A percentile compares a stretch with the other conserved stretches of the same genome.
phyloP scores from a whole-genome alignment of 2,329 filamentous ascomycete species.

The Falciphora oryzae region DNA sequence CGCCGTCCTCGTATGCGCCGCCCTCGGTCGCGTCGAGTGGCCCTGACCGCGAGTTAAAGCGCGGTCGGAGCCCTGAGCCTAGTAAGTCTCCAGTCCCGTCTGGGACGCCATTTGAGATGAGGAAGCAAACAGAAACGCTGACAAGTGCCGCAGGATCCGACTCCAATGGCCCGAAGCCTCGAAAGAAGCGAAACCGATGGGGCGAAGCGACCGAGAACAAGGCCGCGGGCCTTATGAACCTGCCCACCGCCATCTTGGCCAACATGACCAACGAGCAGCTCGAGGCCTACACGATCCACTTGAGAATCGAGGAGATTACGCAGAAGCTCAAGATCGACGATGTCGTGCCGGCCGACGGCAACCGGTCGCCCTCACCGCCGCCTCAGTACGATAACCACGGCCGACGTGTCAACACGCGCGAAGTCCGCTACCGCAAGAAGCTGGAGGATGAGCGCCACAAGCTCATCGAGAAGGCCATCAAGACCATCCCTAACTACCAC shows the following conservation, averaged over 20 bases:
- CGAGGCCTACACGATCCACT: slow-evolving; percentile 91
- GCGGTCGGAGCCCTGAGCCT: slow-evolving; percentile 86
- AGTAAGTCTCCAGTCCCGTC: slow-evolving; percentile 45
- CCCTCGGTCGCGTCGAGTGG: slow-evolving; percentile 18
- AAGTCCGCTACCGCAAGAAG: slow-evolving; percentile 96
- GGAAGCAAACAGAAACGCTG: slow-evolving; percentile 9
- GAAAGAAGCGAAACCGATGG: slow-evolving; percentile 99
- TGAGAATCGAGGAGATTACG: slow-evolving; percentile 98
- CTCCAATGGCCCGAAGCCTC: slow-evolving; percentile 72
- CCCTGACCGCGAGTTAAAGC: slow-evolving; percentile 58
- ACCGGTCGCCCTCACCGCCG: slow-evolving; percentile 92
- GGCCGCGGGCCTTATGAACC: slow-evolving; percentile 93
- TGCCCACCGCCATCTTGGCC: slow-evolving; percentile 91
- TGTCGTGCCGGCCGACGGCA: slow-evolving; percentile 93
- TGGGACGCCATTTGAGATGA: slow-evolving; percentile 56
- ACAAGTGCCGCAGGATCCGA: slow-evolving; percentile 36
- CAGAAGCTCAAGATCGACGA: slow-evolving; percentile 99
- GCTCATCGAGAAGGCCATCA: slow-evolving; percentile 98
- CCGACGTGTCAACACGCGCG: slow-evolving; percentile 97
- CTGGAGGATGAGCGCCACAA: slow-evolving; percentile 99
- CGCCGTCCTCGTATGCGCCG: slow-evolving; percentile 4
- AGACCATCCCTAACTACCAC: slow-evolving; percentile 98
- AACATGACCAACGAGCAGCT: slow-evolving; percentile 99
- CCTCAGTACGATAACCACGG: slow-evolving; percentile 99
- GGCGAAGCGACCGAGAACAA: slow-evolving; percentile 97